Conservation (phyloP, 1,139 yeast genomes). For the Blastobotrys aristatus region DNA sequence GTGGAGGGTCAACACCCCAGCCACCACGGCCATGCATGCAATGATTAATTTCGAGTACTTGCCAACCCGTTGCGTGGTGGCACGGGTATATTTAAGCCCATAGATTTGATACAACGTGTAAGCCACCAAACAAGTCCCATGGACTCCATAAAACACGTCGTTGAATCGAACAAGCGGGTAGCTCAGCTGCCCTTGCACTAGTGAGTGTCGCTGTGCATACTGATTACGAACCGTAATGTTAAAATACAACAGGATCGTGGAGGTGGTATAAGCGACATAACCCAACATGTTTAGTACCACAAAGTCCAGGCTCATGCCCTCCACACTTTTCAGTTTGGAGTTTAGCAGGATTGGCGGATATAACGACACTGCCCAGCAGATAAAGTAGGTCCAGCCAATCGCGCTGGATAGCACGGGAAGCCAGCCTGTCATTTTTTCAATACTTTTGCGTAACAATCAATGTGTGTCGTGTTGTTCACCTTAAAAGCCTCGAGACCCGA, state of each 20-base stretch:
- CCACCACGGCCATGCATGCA: constrained; percentile 13
- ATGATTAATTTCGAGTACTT: constrained; percentile 22
- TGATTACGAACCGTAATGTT: constrained; percentile 37
- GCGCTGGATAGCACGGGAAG: constrained; percentile 21
- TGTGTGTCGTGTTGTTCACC: no score
- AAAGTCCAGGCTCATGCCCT: constrained; percentile 44
- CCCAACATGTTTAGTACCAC: constrained; percentile 41
- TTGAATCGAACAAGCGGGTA: constrained; percentile 42
- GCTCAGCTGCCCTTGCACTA: constrained; percentile 22
- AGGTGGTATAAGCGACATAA: constrained; percentile 39
- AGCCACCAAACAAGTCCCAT: constrained; percentile 38
- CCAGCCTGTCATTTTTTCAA: neutral
- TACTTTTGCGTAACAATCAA: no score
- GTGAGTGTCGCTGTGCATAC: constrained; percentile 34
- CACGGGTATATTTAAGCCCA: constrained; percentile 34
- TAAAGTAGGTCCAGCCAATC: constrained; percentile 31
- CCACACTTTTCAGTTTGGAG: constrained; percentile 37
- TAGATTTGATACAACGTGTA: constrained; percentile 38
- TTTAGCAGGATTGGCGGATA: constrained; percentile 44
- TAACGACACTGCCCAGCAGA: constrained; percentile 38
- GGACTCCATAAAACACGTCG: constrained; percentile 42
- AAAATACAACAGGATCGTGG: constrained; percentile 39
- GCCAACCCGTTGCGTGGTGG: constrained; percentile 29
- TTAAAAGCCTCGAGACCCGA: no score
- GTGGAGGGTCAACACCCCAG: constrained; percentile 19